A percentile compares a stretch with the other conserved stretches of the same genome.
Evolutionary conservation across 139 green algal species (phyloP).

Genomic region (Edaphochlamys debaryana): DNA sequence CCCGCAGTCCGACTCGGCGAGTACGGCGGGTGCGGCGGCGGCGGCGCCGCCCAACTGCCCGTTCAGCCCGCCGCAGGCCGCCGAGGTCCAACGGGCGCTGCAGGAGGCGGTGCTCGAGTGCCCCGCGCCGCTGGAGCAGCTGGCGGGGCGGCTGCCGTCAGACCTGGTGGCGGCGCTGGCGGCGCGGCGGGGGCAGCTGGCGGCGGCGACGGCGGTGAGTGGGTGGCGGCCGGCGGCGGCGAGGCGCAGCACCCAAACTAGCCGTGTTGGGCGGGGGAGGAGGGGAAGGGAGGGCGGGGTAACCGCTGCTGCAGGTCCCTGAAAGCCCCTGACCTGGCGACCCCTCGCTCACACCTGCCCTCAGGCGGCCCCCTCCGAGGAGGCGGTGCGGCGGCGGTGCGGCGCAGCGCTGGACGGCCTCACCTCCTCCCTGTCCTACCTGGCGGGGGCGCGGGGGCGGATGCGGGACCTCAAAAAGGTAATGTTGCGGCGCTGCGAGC

Average conservation of each 20-base stretch:
- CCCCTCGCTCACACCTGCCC: too few relatives aligned
- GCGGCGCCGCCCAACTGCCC: background rate
- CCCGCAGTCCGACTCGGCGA: too few relatives aligned
- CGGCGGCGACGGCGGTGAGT: too few relatives aligned
- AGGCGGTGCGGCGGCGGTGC: background rate
- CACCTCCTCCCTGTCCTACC: constrained; percentile 24
- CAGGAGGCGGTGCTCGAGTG: constrained; percentile 30
- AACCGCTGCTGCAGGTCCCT: too few relatives aligned
- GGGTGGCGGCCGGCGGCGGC: too few relatives aligned
- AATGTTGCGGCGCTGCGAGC: background rate
- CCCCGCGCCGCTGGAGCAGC: background rate
- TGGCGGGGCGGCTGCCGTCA: background rate
- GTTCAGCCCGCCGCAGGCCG: constrained; percentile 40
- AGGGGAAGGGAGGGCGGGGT: too few relatives aligned
- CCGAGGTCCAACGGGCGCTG: constrained; percentile 35
- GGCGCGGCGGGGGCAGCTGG: background rate
- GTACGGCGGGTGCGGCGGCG: background rate
- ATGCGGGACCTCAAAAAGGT: background rate
- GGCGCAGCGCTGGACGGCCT: background rate
- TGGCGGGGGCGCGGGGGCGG: constrained; percentile 7
- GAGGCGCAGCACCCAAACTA: too few relatives aligned
- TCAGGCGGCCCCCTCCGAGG: too few relatives aligned
- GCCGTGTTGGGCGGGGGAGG: too few relatives aligned
- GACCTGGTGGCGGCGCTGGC: background rate
- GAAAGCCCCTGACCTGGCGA: too few relatives aligned